These are phyloP conservation scores for Persicaria maculosa DNA, from an alignment of 148 eudicot species.

Conservation along the genomic window DNA sequence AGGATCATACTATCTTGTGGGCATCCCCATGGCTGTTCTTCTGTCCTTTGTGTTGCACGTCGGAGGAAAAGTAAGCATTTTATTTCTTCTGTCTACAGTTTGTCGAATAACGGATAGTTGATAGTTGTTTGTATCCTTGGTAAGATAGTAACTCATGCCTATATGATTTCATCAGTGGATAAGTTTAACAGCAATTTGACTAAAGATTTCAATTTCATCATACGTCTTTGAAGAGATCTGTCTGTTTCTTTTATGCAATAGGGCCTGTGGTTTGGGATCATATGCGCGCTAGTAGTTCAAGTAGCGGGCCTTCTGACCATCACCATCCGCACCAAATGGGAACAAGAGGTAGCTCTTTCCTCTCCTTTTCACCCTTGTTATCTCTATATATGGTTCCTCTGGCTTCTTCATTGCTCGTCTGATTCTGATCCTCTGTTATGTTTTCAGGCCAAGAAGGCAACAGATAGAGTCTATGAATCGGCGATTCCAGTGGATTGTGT, in stretches of 20 bases:
- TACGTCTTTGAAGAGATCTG: too few relatives aligned
- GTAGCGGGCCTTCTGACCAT: slow-evolving; percentile 35
- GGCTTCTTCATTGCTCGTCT: neutral
- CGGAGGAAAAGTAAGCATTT: slow-evolving; percentile 15
- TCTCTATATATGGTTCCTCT: neutral
- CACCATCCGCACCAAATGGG: slow-evolving; percentile 52
- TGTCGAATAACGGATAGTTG: neutral
- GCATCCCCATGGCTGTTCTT: slow-evolving; percentile 47
- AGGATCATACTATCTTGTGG: slow-evolving; percentile 69
- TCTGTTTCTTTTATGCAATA: slow-evolving; percentile 6
- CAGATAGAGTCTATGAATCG: slow-evolving; percentile 9
- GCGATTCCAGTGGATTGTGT: slow-evolving; percentile 8
- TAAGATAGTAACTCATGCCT: too few relatives aligned
- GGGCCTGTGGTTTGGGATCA: slow-evolving; percentile 63
- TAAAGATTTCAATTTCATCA: too few relatives aligned
- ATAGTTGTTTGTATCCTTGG: too few relatives aligned
- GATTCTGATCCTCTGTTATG: neutral
- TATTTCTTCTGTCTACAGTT: neutral
- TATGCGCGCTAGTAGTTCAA: slow-evolving; percentile 42
- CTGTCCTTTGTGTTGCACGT: slow-evolving; percentile 26
- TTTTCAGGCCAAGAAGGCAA: slow-evolving; percentile 8
- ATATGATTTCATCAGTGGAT: neutral
- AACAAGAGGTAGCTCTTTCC: slow-evolving; percentile 33
- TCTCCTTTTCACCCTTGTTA: neutral
- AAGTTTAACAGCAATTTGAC: too few relatives aligned